Evolutionary conservation across 306 rosid species (phyloP), one percentile per base, ranked within the genome.

Genomic region (Cucurbita maxima): DNA sequence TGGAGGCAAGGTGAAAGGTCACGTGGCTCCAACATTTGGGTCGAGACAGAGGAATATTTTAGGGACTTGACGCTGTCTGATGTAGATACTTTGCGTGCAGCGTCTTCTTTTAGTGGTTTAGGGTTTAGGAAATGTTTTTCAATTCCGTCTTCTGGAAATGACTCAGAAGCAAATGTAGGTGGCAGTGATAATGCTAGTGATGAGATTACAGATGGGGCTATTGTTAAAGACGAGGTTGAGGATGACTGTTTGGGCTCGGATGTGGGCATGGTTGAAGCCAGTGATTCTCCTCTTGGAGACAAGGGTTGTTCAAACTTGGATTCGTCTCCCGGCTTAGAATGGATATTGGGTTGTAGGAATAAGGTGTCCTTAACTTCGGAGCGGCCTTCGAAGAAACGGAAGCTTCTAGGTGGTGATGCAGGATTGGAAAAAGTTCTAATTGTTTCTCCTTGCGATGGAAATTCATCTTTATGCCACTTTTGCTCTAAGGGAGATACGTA

Each of bases 381-480:
- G 84, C 92, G 96, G 37, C 99, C 97, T 72, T 79, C 96, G 2
- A 95, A 95, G 91, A 95, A 88, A 74, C 82, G 96, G 82, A 95
- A 85, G 88, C 91, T 95, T 77, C 79, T 91, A 38, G 90, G 90
- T 16, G 83, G 77, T n/a, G 96, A 89, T 22, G 96, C 96, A 55
- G 99, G 96, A 48, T 82, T 91, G 87, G 96, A 88, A 79, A 95
- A 87, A 73, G 84, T 89, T 70, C 52, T 80, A 75, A 77, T 83
- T 84, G 80, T 77, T 18, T 62, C 75, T 82, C 79, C 93, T 71
- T 84, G 88, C 73, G 87, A 84, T n/a, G 91, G 81, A 81, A 83
- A 60, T 59, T 78, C 83, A 66, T 78, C 81, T 4, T 77, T 79
- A 78, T 95, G 99, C 76, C 96, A 95, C 81, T 91, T 84, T 79